These are phyloP conservation scores for Cylindrotheca closterium DNA, from an alignment of 108 stramenopile species.

Conservation along the genomic window DNA sequence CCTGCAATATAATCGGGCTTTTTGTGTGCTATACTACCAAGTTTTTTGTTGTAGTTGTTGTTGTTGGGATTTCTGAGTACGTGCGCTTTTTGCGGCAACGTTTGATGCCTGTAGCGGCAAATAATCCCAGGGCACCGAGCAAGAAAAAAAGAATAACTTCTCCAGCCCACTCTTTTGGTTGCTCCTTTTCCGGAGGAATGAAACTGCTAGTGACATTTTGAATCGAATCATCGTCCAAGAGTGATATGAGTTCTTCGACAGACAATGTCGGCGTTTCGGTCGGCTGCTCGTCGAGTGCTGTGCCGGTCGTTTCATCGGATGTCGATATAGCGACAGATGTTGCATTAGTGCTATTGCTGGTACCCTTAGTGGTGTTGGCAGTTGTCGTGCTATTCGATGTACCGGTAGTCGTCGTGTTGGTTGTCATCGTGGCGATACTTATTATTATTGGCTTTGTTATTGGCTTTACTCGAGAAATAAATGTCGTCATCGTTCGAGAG, in stretches of 20 bases:
- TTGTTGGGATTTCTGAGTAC: constrained; percentile 14
- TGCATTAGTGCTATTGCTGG: not conserved
- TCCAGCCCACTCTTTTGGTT: constrained; percentile 24
- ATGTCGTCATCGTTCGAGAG: too few species aligned
- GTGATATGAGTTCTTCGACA: not conserved
- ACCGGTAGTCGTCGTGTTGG: too few species aligned
- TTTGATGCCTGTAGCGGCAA: constrained; percentile 13
- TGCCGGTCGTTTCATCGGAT: not conserved
- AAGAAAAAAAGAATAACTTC: constrained; percentile 22
- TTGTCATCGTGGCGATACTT: too few species aligned
- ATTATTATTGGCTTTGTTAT: too few species aligned
- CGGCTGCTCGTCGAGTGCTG: not conserved
- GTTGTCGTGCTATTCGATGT: not conserved
- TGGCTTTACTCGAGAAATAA: too few species aligned
- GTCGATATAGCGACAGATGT: not conserved
- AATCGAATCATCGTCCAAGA: constrained; percentile 3
- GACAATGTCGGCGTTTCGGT: not conserved
- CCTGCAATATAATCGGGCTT: too few species aligned
- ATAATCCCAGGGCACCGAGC: constrained; percentile 10
- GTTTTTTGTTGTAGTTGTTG: too few species aligned
- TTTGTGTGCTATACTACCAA: too few species aligned
- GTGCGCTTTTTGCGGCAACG: constrained; percentile 14
- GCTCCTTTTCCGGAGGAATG: constrained; percentile 30
- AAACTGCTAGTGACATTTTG: constrained; percentile 1
- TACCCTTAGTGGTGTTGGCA: not conserved